These are phyloP conservation scores for Pichia sp. DNA, from an alignment of 1,139 yeast genomes.

Conservation along the genomic window DNA sequence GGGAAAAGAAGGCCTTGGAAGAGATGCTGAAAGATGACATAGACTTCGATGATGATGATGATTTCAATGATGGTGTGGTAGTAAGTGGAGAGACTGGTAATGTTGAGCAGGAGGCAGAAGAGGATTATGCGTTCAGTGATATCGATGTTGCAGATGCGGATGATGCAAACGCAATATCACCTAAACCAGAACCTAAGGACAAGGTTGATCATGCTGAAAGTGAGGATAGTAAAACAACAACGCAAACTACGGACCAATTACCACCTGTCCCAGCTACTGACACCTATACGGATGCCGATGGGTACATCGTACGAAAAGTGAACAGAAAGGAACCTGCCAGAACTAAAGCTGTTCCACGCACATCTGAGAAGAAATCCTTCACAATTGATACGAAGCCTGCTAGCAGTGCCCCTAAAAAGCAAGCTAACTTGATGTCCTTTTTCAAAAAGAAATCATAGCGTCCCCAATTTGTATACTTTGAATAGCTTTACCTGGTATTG, in stretches of 20 bases:
- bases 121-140: slow-evolving; percentile 6
- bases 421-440: slow-evolving; percentile 26
- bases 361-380: slow-evolving; percentile 2
- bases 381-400: slow-evolving; percentile 8
- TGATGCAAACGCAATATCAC: not conserved
- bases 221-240: not conserved
- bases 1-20: slow-evolving; percentile 14
- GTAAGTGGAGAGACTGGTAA: not conserved
- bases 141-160: slow-evolving; percentile 10
- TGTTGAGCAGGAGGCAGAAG: slow-evolving; percentile 1
- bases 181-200: not conserved
- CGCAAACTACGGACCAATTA: not conserved
- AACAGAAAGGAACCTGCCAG: no score
- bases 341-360: not conserved
- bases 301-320: slow-evolving; percentile 10
- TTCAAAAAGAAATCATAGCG: slow-evolving; percentile 25
- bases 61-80: slow-evolving; percentile 3
- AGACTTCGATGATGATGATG: slow-evolving; percentile 14
- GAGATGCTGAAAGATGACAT: slow-evolving; percentile 17
- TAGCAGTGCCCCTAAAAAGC: slow-evolving; percentile 17
- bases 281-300: slow-evolving; percentile 12
- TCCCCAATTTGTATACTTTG: no score
- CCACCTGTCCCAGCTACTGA: slow-evolving; percentile 9
- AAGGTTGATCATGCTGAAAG: not conserved
- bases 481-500: no score